Evolutionary conservation across 2,329 filamentous ascomycete genomes (phyloP).

Genomic region (Polychaeton citri): DNA sequence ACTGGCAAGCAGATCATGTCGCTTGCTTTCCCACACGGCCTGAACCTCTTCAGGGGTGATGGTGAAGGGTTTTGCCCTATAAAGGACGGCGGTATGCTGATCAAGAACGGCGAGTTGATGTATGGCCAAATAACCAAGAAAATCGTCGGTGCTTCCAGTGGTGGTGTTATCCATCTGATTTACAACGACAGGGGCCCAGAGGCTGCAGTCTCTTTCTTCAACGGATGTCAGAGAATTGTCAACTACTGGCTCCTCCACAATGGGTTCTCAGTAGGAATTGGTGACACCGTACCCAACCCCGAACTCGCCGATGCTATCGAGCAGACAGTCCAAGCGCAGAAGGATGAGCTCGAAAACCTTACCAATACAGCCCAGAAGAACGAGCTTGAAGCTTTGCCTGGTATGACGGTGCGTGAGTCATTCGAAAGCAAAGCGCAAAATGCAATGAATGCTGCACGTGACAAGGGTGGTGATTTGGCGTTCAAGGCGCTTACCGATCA

Average conservation of each 20-base stretch:
- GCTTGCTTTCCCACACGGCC: constrained; percentile 74
- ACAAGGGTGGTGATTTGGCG: constrained; percentile 85
- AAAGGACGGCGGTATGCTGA: constrained; percentile 65
- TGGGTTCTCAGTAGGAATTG: constrained; percentile 95
- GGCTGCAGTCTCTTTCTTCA: constrained; percentile 87
- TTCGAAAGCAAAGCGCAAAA: constrained; percentile 97
- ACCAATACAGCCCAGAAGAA: constrained; percentile 73
- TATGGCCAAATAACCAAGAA: constrained; percentile 90
- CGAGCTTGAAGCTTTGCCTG: constrained; percentile 77
- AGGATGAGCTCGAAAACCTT: constrained; percentile 63
- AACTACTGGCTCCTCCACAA: constrained; percentile 96
- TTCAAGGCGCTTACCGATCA: constrained; percentile 86
- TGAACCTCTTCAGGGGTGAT: constrained; percentile 56
- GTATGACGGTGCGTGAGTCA: constrained; percentile 97
- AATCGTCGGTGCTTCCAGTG: constrained; percentile 75
- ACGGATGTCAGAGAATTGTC: constrained; percentile 84
- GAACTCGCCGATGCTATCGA: constrained; percentile 75
- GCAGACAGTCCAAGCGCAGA: constrained; percentile 65
- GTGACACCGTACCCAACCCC: constrained; percentile 89
- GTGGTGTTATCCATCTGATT: constrained; percentile 87
- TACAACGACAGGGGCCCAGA: constrained; percentile 87
- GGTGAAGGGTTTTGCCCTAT: constrained; percentile 42
- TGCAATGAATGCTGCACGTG: constrained; percentile 87
- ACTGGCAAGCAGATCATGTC: constrained; percentile 97
- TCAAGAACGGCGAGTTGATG: constrained; percentile 78